Evolutionary conservation across 2,329 filamentous ascomycete genomes (phyloP), one percentile per base, ranked within the genome.

Genomic region (Fusarium musae): DNA sequence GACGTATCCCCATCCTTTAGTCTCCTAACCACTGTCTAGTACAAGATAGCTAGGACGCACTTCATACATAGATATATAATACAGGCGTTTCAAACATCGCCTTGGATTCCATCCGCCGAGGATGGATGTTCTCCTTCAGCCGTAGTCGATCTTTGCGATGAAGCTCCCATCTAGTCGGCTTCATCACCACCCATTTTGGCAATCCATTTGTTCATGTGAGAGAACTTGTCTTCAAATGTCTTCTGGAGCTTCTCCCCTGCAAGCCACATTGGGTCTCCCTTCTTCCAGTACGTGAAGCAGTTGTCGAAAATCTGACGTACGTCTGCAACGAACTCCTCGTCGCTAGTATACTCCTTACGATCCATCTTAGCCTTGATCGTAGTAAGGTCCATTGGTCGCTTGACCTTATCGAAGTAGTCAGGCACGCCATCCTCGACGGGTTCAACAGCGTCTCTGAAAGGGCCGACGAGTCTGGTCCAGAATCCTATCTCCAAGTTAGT

Each of bases 381-480:
- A 49, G 80, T 83, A 6, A 92, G 85, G 73, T 91, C 89, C 89
- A 92, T 91, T 0, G 90, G 90, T 54, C 82, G 84, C 80, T 87
- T 88, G 65, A 92, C 82, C 77, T 90, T 90, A 16, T 88, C 85
- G 28, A 90, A 82, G 79, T 92, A 92, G 77, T 91, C 89, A 5
- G 89, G 89, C 5, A 91, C 87, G 23, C 86, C 87, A 71, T 91
- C 88, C 42, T 84, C 83, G 6, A 81, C 77, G 1, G 89, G 89
- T 64, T 89, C 85, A 11, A 91, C 89, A 1, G 89, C 86, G 30
- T 91, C 86, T 49, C 86, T 86, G 79, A 92, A 91, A 0, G 89
- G 88, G 0, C 88, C 88, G 6, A 91, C 89, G 1, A 91, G 84
- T n/a, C 89, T 87, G 0, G 90, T 91, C 90, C 90, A 92, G 78